These are phyloP conservation scores for Collybia sp. DNA, from an alignment of 768 basidiomycete species.

Conservation along the genomic window DNA sequence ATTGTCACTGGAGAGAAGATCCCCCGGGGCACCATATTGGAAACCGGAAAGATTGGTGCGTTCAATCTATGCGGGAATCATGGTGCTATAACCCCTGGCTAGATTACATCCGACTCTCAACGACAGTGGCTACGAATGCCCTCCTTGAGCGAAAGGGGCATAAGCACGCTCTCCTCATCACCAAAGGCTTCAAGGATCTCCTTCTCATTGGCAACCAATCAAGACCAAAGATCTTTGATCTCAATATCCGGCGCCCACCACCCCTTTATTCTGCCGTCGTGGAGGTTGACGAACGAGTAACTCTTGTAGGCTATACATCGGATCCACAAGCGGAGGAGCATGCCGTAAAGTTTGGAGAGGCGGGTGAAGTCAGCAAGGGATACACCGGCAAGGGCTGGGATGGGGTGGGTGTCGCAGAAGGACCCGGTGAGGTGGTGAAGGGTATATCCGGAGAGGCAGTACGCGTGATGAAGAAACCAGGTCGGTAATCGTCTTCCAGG, in stretches of 20 bases:
- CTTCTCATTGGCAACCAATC: constrained; percentile 93
- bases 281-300: constrained; percentile 88
- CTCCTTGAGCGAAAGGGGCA: constrained; percentile 93
- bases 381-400: constrained; percentile 82
- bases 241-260: constrained; percentile 76
- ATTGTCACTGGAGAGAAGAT: constrained; percentile 65
- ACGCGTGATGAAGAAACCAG: constrained; percentile 70
- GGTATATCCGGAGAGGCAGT: constrained; percentile 91
- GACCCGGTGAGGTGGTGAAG: constrained; percentile 73
- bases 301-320: constrained; percentile 88
- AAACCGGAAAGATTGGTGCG: constrained; percentile 79
- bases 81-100: background rate
- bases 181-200: constrained; percentile 87
- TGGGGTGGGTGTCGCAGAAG: constrained; percentile 62
- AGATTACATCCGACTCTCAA: constrained; percentile 92
- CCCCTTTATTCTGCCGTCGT: constrained; percentile 77
- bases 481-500: constrained; percentile 22
- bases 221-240: constrained; percentile 90
- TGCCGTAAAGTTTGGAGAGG: constrained; percentile 69
- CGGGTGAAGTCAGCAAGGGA: constrained; percentile 59
- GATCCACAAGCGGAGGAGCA: constrained; percentile 80
- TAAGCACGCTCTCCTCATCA: constrained; percentile 87
- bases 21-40: constrained; percentile 58
- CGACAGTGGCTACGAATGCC: constrained; percentile 95
- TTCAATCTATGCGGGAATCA: background rate